Conservation (phyloP, 2,329 filamentous ascomycete genomes). For the Pseudocercospora fijiensis region DNA sequence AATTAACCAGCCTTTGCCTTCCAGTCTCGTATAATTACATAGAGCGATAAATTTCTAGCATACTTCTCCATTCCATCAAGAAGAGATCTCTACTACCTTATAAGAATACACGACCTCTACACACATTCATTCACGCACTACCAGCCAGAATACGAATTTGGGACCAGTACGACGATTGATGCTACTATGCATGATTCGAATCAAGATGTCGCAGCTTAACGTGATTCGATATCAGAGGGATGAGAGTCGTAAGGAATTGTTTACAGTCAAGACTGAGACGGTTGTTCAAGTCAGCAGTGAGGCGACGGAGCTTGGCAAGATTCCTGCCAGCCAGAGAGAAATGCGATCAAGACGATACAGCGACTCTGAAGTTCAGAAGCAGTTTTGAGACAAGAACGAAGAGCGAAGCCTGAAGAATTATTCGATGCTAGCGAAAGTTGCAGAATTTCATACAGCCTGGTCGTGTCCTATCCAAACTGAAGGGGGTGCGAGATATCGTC, state of each 20-base stretch:
- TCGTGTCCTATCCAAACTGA: background rate
- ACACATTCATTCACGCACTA: constrained; percentile 27
- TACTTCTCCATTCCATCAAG: constrained; percentile 57
- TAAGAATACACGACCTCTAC: constrained; percentile 27
- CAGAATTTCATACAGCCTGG: background rate
- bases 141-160: constrained; percentile 26
- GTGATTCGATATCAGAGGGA: background rate
- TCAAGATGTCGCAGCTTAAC: background rate
- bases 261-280: constrained; percentile 15
- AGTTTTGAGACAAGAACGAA: constrained; percentile 1
- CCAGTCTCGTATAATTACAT: constrained; percentile 37
- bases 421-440: background rate
- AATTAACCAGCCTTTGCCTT: constrained; percentile 57
- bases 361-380: background rate
- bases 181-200: constrained; percentile 54
- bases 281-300: constrained; percentile 17
- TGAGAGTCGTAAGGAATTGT: constrained; percentile 9
- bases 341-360: background rate
- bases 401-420: background rate
- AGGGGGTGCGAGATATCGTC: background rate
- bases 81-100: constrained; percentile 52
- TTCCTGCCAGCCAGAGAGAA: background rate
- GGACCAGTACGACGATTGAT: constrained; percentile 31
- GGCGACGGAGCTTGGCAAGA: constrained; percentile 8
- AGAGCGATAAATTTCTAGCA: constrained; percentile 53